Conservation (phyloP, 345 rosid genomes). For the Firmiana major region DNA sequence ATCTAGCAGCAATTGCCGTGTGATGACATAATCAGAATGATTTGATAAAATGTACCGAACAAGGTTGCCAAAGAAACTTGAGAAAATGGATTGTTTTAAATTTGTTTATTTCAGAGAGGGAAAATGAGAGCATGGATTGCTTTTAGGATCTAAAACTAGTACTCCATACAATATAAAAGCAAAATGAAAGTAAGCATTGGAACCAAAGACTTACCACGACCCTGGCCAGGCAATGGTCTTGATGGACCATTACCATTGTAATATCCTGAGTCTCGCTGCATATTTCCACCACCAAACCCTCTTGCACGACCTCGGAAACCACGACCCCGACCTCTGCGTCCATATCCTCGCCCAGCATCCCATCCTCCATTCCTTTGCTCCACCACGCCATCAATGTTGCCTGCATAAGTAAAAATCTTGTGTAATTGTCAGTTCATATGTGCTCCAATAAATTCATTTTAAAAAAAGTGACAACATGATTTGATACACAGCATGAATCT, state of each 20-base stretch:
- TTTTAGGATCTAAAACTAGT: not conserved
- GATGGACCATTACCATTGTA: constrained; percentile 19
- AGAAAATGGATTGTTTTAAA: not conserved
- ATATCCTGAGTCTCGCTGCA: constrained; percentile 18
- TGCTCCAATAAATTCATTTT: not conserved
- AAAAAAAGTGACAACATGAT: not conserved
- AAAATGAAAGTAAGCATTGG: not conserved
- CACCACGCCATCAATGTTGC: constrained; percentile 27
- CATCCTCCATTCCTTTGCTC: constrained; percentile 46
- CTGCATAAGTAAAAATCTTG: constrained; percentile 18
- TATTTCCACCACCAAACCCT: constrained; percentile 26
- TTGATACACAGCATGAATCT: not conserved
- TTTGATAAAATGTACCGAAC: not conserved
- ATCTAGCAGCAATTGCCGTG: not conserved
- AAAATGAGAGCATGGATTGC: not conserved
- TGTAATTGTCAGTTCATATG: not conserved
- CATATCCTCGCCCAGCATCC: constrained; percentile 40
- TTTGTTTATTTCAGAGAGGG: not conserved
- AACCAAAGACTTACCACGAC: constrained; percentile 15
- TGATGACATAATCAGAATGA: not conserved
- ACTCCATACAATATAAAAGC: not conserved
- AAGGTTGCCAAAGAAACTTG: not conserved
- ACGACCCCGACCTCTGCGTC: constrained; percentile 47
- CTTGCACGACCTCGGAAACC: constrained; percentile 42
- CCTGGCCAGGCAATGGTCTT: constrained; percentile 19